Evolutionary conservation across 768 basidiomycete species (phyloP).

Genomic region (Leccinum ochraceum): DNA sequence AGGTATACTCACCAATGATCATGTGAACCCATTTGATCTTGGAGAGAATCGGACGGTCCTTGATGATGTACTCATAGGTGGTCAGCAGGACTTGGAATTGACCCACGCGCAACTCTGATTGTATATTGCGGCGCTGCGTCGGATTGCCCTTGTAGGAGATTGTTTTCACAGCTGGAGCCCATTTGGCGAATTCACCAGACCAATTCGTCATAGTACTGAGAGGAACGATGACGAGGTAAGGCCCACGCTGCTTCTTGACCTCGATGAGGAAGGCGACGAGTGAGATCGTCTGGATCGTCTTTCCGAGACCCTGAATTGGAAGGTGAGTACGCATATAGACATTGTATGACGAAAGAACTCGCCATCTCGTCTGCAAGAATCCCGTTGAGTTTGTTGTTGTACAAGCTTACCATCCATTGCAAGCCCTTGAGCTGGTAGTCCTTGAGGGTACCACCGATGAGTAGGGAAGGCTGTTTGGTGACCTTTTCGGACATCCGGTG

Average conservation of each 20-base stretch:
- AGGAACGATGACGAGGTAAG: conserved; percentile 94
- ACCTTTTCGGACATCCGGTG: conserved; percentile 90
- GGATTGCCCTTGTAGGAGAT: conserved; percentile 95
- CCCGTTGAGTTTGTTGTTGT: conserved; percentile 94
- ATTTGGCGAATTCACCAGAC: conserved; percentile 96
- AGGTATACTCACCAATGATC: conserved; percentile 74
- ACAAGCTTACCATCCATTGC: conserved; percentile 98
- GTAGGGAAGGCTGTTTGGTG: conserved; percentile 65
- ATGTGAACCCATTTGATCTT: conserved; percentile 97
- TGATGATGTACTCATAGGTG: conserved; percentile 97
- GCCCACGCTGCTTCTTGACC: conserved; percentile 84
- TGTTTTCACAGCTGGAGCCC: conserved; percentile 82
- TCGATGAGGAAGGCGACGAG: conserved; percentile 96
- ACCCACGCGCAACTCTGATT: conserved; percentile 72
- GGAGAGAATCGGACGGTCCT: conserved; percentile 86
- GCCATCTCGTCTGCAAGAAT: conserved; percentile 96
- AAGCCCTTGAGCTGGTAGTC: conserved; percentile 94
- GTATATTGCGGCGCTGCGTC: conserved; percentile 72
- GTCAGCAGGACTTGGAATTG: conserved; percentile 93
- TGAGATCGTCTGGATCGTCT: conserved; percentile 94
- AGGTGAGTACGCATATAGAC: conserved; percentile 12
- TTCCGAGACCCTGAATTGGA: conserved; percentile 77
- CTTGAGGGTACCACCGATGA: conserved; percentile 88
- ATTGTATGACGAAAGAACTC: conserved; percentile 18
- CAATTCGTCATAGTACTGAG: conserved; percentile 97